A percentile compares a stretch with the other conserved stretches of the same genome.
phyloP scores from a whole-genome alignment of 139 green algal species.

The Picochlorum sp. region DNA sequence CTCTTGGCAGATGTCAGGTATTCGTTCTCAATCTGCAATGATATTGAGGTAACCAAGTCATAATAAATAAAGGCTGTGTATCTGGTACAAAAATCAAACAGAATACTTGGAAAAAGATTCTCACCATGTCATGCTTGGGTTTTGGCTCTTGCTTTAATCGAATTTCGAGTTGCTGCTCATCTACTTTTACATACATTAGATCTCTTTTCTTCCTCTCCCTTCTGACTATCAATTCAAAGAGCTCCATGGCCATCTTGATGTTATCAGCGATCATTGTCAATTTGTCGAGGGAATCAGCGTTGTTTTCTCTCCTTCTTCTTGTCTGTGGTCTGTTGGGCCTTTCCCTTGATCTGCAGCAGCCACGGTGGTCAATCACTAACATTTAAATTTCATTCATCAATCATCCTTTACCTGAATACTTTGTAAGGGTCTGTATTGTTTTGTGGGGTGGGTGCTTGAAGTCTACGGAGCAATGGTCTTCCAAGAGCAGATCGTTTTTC shows the following conservation, averaged over 20 bases:
- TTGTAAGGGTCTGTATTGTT: conserved; percentile 89
- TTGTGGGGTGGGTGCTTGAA: conserved; percentile 66
- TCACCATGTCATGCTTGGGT: conserved; percentile 19
- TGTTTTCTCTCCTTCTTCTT: conserved; percentile 70
- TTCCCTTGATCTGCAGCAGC: conserved; percentile 55
- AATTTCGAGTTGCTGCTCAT: conserved; percentile 54
- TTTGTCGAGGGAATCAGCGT: conserved; percentile 70
- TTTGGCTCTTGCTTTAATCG: conserved; percentile 40
- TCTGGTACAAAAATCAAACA: not conserved
- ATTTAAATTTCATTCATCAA: not conserved
- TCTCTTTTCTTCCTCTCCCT: conserved; percentile 67
- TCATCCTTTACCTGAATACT: conserved; percentile 71
- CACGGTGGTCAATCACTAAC: not conserved
- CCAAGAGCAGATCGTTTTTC: conserved; percentile 62
- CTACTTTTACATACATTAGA: conserved; percentile 44
- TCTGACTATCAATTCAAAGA: conserved; percentile 54
- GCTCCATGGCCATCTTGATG: conserved; percentile 39
- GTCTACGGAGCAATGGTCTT: conserved; percentile 76
- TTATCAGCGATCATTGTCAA: conserved; percentile 64
- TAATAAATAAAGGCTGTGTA: not conserved
- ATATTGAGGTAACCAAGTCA: not conserved
- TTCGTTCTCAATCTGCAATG: conserved; percentile 28
- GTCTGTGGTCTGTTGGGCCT: conserved; percentile 82
- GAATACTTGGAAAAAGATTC: not conserved
- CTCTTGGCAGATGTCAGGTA: conserved; percentile 25